Conservation (phyloP, 1,284 basidiomycete genomes). For the Ustilago loliicola region DNA sequence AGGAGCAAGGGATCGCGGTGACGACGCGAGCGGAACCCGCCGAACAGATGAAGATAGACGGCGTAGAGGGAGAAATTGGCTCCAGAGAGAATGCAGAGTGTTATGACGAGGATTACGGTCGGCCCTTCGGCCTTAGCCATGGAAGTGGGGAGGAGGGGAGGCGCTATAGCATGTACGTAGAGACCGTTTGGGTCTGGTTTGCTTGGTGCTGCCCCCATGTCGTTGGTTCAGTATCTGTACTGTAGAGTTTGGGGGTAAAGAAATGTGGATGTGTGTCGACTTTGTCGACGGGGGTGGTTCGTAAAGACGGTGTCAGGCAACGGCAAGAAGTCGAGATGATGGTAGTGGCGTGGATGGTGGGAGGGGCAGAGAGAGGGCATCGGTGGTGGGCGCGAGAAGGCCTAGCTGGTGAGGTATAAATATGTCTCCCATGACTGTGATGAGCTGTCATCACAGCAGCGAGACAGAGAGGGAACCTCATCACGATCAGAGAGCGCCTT, state of each 20-base stretch:
- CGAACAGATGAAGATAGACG: conserved; percentile 32
- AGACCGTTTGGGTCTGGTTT: conserved; percentile 15
- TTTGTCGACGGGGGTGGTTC: not conserved
- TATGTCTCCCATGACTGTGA: too few species aligned
- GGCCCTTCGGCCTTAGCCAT: conserved; percentile 23
- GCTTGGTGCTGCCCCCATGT: conserved; percentile 1
- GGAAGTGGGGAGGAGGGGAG: conserved; percentile 15
- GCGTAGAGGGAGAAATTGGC: conserved; percentile 33
- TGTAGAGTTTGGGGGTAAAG: not conserved
- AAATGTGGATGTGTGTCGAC: not conserved
- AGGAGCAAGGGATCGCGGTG: conserved; percentile 23
- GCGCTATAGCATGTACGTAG: conserved; percentile 18
- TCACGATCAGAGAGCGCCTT: too few species aligned
- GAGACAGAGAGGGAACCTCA: too few species aligned
- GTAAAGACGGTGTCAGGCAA: too few species aligned
- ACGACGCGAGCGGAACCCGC: not conserved
- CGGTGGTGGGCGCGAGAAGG: too few species aligned
- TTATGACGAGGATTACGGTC: conserved; percentile 24
- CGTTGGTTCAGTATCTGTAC: conserved; percentile 1
- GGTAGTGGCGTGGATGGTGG: too few species aligned
- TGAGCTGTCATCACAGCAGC: too few species aligned
- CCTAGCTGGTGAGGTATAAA: too few species aligned
- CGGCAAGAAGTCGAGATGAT: too few species aligned
- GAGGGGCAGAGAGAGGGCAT: too few species aligned
- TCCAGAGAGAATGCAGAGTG: conserved; percentile 19